These are phyloP conservation scores for Plasmodium coatneyi DNA, from an alignment of 169 alveolate genomes.

Conservation along the genomic window DNA sequence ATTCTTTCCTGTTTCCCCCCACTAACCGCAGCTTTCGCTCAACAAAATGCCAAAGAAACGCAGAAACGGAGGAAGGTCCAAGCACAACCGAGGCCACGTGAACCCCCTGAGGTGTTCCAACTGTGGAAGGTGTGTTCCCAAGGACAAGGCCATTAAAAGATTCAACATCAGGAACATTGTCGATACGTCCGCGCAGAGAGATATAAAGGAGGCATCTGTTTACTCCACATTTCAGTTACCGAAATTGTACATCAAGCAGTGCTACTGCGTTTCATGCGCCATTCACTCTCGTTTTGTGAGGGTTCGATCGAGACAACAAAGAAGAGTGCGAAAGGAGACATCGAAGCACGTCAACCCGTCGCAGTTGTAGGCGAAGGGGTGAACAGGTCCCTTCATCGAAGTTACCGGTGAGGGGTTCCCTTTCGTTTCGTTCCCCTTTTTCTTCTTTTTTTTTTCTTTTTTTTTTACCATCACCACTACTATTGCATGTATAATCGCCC, in stretches of 20 bases:
- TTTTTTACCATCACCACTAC: neutral
- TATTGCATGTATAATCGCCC: neutral
- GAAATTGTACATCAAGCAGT: constrained; percentile 98
- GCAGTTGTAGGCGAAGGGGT: constrained; percentile 18
- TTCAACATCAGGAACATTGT: constrained; percentile 98
- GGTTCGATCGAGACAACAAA: constrained; percentile 91
- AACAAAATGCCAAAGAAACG: constrained; percentile 98
- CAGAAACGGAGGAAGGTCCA: constrained; percentile 99
- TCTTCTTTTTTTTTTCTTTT: neutral
- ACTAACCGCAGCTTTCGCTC: neutral
- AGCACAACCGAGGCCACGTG: constrained; percentile 99
- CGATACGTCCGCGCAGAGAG: constrained; percentile 98
- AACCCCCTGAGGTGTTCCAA: constrained; percentile 97
- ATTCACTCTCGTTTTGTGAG: constrained; percentile 99
- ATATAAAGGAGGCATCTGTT: constrained; percentile 96
- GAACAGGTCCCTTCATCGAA: neutral
- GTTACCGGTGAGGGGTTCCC: neutral
- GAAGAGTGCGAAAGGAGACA: constrained; percentile 88
- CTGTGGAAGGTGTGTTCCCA: constrained; percentile 98
- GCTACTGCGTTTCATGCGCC: constrained; percentile 99
- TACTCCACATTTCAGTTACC: constrained; percentile 95
- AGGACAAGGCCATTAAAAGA: constrained; percentile 99
- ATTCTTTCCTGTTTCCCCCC: neutral
- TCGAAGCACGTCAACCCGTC: constrained; percentile 72
- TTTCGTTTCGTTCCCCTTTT: neutral